Base-by-base conservation (phyloP, 139 green algal genomes). In the Micractinium conductrix region DNA sequence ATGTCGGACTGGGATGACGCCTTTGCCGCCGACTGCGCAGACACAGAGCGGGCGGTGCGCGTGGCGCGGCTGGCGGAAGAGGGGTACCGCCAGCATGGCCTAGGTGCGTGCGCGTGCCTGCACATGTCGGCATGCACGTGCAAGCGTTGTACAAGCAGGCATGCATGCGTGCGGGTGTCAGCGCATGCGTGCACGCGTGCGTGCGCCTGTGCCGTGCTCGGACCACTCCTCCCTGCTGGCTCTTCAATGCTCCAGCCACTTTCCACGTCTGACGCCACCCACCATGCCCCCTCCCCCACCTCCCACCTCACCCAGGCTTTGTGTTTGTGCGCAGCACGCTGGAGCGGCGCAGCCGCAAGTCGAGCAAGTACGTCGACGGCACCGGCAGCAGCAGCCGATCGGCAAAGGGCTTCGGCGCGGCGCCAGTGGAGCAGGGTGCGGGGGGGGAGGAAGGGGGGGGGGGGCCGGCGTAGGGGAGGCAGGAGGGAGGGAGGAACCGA, bases 1-100 rank as follows among this genome's bases (percentile, higher is more conserved):
- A 82, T 82, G 76, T 30, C 14, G 21, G 76, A 82, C 30, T 82
- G 76, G 76, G 76, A 82, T 40, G 58, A 72, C 58, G 76, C 76
- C 28, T 82, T 82, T 42, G 76, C 37, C 0, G 76, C 76, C 37
- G 38, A 60, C 55, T 82, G 76, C 58, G 53, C 37, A 38, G 58
- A 82, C 38, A 58, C 38, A 42, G 58, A 71, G 26, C 53, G 37
- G 7, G 76, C 76, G 28, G 53, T 26, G 28, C 24, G 30, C 38
- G 30, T 82, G 37, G 76, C 76, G 22, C 33, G 14, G 26, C 76
- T 82, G 58, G 76, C 76, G 9, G 76, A 82, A 38, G 55, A 58
- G 3, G 76, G 76, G 6, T 53, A 73, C 38, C 76, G 55, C 38
- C 40, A 82, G 76, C 76, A 82, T n/a, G 76, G 76, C 38, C 35